phyloP scores from a whole-genome alignment of 2,329 filamentous ascomycete genomes.

The Cercospora zeae-maydis region DNA sequence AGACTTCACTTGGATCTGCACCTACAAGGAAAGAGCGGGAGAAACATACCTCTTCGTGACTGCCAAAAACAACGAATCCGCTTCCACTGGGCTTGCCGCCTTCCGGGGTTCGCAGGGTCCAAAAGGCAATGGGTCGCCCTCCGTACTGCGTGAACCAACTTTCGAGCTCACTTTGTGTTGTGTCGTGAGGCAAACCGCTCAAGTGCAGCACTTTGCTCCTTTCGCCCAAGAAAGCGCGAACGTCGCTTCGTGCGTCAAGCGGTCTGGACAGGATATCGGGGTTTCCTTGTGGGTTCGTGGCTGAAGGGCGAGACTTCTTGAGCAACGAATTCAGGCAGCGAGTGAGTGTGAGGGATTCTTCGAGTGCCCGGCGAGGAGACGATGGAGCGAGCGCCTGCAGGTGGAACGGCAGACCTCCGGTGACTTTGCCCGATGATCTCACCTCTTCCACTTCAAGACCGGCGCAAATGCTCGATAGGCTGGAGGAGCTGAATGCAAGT shows the following conservation, averaged over 20 bases:
- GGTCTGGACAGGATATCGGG: conserved; percentile 91
- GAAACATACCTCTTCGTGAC: conserved; percentile 86
- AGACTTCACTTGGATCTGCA: conserved; percentile 13
- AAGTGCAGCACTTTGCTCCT: conserved; percentile 97
- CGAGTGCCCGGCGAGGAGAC: conserved; percentile 92
- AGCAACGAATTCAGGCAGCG: conserved; percentile 89
- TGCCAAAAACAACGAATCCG: conserved; percentile 97
- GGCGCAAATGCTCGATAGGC: conserved; percentile 95
- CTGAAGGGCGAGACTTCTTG: conserved; percentile 86
- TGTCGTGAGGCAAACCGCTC: conserved; percentile 95
- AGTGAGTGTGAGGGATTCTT: conserved; percentile 91
- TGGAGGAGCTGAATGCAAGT: conserved; percentile 90
- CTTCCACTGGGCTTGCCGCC: conserved; percentile 99
- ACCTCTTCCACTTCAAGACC: conserved; percentile 97
- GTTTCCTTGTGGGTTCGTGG: conserved; percentile 65
- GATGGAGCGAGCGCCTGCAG: conserved; percentile 92
- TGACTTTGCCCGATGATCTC: conserved; percentile 95
- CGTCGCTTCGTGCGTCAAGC: conserved; percentile 95
- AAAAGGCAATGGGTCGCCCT: conserved; percentile 95
- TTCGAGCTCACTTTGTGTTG: conserved; percentile 96
- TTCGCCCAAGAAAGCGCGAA: conserved; percentile 91
- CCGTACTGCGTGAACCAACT: conserved; percentile 99
- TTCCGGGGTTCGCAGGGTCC: conserved; percentile 95
- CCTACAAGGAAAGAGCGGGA: conserved; percentile 1
- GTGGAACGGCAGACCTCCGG: conserved; percentile 97